Evolutionary conservation across 805 yeast species (phyloP), one percentile per base, ranked within the genome.

Genomic region (Candida multigemmis): DNA sequence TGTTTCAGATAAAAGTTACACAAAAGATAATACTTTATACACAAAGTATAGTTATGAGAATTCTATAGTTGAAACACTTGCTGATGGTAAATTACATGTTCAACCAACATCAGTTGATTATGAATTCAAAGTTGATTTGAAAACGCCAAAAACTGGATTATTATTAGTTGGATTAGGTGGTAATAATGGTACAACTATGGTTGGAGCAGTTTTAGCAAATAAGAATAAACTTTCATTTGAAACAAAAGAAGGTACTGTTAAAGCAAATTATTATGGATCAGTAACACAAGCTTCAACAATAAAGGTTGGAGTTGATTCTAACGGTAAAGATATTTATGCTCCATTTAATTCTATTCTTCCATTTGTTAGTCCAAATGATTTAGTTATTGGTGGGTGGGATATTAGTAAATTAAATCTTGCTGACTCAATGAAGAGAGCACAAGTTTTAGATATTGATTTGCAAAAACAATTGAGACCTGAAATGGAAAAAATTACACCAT

Each of bases 161-260:
- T 58, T 87, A 74, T 68, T 89, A 36, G 96, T 87, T 19, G 97
- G 97, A 42, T 68, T 87, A 40, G 96, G 96, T 43, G 97, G 97
- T 57, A 87, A 87, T 68, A 87, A 87, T 50, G 97, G 96, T 56
- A 71, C 96, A 33, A 87, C 97, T 9, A 68, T 89, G 38, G 73
- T 86, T 29, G 86, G 89, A 23, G 78, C 96, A 7, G 67, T 77
- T 27, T 71, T 81, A 39, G 94, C 96, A 34, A 87, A 87, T 66
- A 84, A 78, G 46, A 68, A 82, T 52, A 69, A 81, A 36, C 53
- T 87, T 37, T 56, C 72, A 27, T 87, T 87, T 63, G 75, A 82
- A 48, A 85, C 81, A 44, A 86, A 85, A 60, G 77, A 76, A 30
- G 94, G 95, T 28, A 66, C 64, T 14, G 67, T 74, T 25, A 65